These are phyloP conservation scores for Aureobasidium namibiae DNA, from an alignment of 2,329 filamentous ascomycete species.

Conservation along the genomic window DNA sequence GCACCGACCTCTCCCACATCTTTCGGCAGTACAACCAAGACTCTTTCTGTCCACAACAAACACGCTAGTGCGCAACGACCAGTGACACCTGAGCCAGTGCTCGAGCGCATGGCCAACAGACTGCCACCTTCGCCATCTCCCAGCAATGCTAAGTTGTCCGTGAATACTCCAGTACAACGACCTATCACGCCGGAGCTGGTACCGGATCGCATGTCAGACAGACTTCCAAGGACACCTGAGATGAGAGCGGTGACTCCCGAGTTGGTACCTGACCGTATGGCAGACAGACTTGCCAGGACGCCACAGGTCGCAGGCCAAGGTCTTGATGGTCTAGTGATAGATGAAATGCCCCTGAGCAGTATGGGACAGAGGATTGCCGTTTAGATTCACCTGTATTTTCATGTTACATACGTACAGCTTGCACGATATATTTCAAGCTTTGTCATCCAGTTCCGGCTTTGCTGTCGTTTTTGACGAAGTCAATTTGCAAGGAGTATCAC, in stretches of 20 bases:
- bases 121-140: not conserved
- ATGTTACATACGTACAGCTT: not conserved
- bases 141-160: not conserved
- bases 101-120: conserved; percentile 8
- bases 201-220: conserved; percentile 4
- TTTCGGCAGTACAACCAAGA: not conserved
- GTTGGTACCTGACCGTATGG: conserved; percentile 8
- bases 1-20: not conserved
- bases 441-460: not conserved
- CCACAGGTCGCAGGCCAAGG: conserved; percentile 6
- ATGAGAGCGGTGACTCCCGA: conserved; percentile 2
- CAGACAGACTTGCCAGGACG: not conserved
- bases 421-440: not conserved
- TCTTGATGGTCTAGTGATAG: conserved; percentile 22
- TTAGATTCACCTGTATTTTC: too few relatives aligned
- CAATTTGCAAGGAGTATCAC: not conserved
- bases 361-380: conserved; percentile 28
- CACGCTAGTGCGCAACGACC: not conserved
- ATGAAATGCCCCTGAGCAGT: conserved; percentile 23
- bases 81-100: not conserved
- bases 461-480: not conserved
- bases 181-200: not conserved
- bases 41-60: not conserved
- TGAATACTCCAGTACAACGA: not conserved
- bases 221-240: not conserved